Evolutionary conservation across 129 eudicot genomes (phyloP), one percentile per base, ranked within the genome.

Genomic region (Flaveria trinervia): DNA sequence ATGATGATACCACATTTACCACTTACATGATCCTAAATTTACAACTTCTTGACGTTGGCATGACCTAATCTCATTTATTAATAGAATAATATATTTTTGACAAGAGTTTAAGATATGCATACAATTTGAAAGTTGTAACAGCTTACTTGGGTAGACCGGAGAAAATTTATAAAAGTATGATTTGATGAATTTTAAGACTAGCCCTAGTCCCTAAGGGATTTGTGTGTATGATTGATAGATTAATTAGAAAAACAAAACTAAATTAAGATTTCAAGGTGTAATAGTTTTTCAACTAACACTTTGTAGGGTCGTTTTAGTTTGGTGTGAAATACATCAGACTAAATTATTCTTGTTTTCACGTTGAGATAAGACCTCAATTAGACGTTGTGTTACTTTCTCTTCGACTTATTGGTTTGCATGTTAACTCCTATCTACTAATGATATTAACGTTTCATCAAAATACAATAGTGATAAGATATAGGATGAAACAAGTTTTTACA

Each of bases 41-140:
- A 22, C 65, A 25, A 22, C 15, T 57, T 22, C 3, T 57, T 57
- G 65, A 57, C 65, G 65, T 57, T 57, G 65, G 65, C 65, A 57
- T 57, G 65, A 57, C 33, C 65, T 22, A 20, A 20, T 9, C 16
- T 57, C 64, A 22, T 57, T 22, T 57, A 22, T 57, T 57, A 1
- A 7, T n/a, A n/a, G 7, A 54, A n/a, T 5, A 17, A 17, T 50
- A 15, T 50, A 50, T 50, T 3, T n/a, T 50, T 50, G 56, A 44
- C 12, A 33, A 33, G 2, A 44, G 12, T 44, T 44, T 44, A 9
- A 44, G 7, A 33, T 33, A 33, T 4, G 39, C 7, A 33, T 33
- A 33, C 39, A 4, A 33, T 33, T 33, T 33, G 7, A 33, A 33
- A 33, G 39, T 33, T 4, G 39, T 33, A 33, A 33, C 39, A 4